phyloP scores from a whole-genome alignment of 257 asterid genomes.

The Solanum pinnatisectum region DNA sequence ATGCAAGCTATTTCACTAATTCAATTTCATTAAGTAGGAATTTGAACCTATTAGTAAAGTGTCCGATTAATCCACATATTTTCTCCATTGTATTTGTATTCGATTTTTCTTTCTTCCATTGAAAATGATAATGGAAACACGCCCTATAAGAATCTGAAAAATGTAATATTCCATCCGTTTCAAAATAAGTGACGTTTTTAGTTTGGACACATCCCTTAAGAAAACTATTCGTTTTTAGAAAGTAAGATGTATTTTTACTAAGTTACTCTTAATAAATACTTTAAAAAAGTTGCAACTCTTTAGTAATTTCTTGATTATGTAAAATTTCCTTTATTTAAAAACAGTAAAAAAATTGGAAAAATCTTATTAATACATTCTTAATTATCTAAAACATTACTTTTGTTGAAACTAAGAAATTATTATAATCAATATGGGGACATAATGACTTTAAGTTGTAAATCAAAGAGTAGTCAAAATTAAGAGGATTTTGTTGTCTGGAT shows the following conservation, averaged over 20 bases:
- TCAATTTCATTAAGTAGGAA: not conserved
- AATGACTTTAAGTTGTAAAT: not conserved
- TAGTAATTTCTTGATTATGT: too few relatives aligned
- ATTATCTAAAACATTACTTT: too few relatives aligned
- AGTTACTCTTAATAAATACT: not conserved
- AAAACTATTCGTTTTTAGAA: too few relatives aligned
- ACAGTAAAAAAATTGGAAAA: too few relatives aligned
- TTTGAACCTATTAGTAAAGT: not conserved
- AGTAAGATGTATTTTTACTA: not conserved
- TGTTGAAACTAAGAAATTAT: too few relatives aligned
- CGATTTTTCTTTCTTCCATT: not conserved
- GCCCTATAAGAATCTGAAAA: not conserved
- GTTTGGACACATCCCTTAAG: too few relatives aligned
- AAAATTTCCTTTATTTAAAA: too few relatives aligned
- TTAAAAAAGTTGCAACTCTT: too few relatives aligned
- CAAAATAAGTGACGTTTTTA: too few relatives aligned
- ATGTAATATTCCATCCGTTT: not conserved
- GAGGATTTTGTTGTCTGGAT: not conserved
- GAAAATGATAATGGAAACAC: not conserved
- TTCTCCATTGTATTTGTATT: not conserved
- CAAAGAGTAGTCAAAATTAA: not conserved
- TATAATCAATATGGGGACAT: not conserved
- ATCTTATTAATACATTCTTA: too few relatives aligned
- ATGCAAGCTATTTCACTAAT: not conserved
- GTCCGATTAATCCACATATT: not conserved